These are phyloP conservation scores for Hypomyces perniciosus DNA, from an alignment of 2,329 filamentous ascomycete species.

Conservation along the genomic window DNA sequence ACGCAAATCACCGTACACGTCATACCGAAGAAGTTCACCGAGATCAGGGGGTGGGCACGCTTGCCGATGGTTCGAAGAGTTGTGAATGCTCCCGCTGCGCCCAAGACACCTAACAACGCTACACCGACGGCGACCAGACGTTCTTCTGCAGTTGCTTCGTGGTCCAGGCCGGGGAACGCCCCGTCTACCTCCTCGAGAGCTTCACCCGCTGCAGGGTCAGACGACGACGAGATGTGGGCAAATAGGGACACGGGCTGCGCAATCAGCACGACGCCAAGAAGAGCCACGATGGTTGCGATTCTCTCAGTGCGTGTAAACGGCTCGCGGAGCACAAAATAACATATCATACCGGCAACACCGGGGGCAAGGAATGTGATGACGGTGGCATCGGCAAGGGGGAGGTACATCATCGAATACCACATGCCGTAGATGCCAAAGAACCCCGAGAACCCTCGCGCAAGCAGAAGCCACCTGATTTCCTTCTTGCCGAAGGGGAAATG, in stretches of 20 bases:
- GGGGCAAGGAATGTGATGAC: conserved; percentile 86
- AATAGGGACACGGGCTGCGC: conserved; percentile 63
- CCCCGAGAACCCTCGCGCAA: conserved; percentile 64
- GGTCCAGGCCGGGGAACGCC: conserved; percentile 26
- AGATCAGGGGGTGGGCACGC: conserved; percentile 74
- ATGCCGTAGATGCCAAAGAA: conserved; percentile 74
- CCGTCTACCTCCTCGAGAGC: background rate
- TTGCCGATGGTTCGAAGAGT: conserved; percentile 74
- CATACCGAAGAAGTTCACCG: conserved; percentile 75
- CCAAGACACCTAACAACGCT: conserved; percentile 71
- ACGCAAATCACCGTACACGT: conserved; percentile 64
- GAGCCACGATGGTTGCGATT: conserved; percentile 66
- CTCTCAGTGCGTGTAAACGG: conserved; percentile 74
- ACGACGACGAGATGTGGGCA: conserved; percentile 13
- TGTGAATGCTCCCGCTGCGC: conserved; percentile 67
- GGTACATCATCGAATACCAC: conserved; percentile 62
- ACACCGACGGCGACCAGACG: conserved; percentile 64
- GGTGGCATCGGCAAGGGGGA: conserved; percentile 80
- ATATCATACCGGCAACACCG: conserved; percentile 71
- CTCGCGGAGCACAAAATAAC: conserved; percentile 67
- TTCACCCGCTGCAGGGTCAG: conserved; percentile 16
- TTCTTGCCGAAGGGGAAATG: conserved; percentile 64
- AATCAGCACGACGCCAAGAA: conserved; percentile 77
- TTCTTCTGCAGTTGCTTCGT: conserved; percentile 51
- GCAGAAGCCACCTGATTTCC: conserved; percentile 61